These are phyloP conservation scores for Phlebiopsis flavidoalba DNA, from an alignment of 768 basidiomycete genomes.

Conservation along the genomic window DNA sequence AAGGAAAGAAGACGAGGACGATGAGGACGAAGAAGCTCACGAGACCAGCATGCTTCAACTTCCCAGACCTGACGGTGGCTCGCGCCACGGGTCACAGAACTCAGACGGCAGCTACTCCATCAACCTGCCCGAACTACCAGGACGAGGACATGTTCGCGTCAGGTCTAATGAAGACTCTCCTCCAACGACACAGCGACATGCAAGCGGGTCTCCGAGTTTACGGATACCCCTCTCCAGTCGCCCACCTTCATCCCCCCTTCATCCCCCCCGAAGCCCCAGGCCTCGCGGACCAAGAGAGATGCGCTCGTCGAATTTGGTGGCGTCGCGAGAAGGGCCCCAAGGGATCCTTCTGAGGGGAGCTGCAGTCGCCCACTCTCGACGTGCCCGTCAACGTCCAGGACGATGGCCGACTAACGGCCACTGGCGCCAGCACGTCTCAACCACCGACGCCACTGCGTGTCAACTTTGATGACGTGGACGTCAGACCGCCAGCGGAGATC, in stretches of 20 bases:
- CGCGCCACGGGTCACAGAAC: slow-evolving; percentile 23
- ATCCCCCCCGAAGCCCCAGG: slow-evolving; percentile 18
- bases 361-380: slow-evolving; percentile 8
- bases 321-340: slow-evolving; percentile 11
- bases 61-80: slow-evolving; percentile 10
- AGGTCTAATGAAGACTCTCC: slow-evolving; percentile 7
- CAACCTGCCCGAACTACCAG: slow-evolving; percentile 21
- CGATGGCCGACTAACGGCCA: slow-evolving; percentile 1
- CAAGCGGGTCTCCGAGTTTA: not conserved
- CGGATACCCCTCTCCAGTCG: not conserved
- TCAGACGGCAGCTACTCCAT: slow-evolving; percentile 27
- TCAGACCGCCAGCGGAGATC: not conserved
- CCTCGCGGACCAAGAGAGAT: slow-evolving; percentile 24
- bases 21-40: slow-evolving; percentile 11
- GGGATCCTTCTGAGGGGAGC: slow-evolving; percentile 20
- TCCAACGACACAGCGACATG: slow-evolving; percentile 4
- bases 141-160: slow-evolving; percentile 14
- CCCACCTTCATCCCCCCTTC: not conserved
- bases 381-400: slow-evolving; percentile 5
- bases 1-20: slow-evolving; percentile 11
- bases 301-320: not conserved
- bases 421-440: not conserved
- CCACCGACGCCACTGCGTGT: slow-evolving; percentile 20
- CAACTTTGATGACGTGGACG: slow-evolving; percentile 18
- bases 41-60: slow-evolving; percentile 1